Percentiles rank a stretch among this genome's conserved stretches.
Conservation (phyloP, 2,329 filamentous ascomycete genomes). For the Rhinocladiella similis region DNA sequence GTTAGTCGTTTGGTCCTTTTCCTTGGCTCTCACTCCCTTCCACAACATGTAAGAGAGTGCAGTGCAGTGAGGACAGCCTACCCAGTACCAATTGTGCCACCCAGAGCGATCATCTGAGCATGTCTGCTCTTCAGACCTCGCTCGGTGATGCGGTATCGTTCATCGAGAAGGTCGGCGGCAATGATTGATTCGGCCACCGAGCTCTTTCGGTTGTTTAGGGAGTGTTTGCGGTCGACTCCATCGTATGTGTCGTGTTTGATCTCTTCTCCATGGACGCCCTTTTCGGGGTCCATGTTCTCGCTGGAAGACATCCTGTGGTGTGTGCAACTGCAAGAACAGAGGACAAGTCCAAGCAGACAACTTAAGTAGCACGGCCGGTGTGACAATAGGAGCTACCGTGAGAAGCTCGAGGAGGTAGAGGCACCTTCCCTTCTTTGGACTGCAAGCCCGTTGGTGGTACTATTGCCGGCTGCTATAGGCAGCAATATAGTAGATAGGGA, state of each 20-base stretch:
- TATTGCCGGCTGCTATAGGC: background rate
- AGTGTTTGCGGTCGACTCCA: constrained; percentile 10
- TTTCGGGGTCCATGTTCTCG: constrained; percentile 21
- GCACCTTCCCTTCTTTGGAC: too few species aligned
- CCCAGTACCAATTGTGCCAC: constrained; percentile 29
- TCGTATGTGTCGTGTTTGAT: constrained; percentile 6
- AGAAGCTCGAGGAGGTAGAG: too few species aligned
- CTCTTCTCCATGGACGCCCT: constrained; percentile 10
- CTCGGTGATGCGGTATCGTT: constrained; percentile 41
- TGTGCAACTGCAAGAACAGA: background rate
- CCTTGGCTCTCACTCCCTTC: too few species aligned
- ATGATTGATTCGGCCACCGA: constrained; percentile 34
- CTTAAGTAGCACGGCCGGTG: background rate
- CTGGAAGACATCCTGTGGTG: constrained; percentile 9
- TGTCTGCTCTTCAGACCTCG: constrained; percentile 45
- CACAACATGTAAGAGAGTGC: too few species aligned
- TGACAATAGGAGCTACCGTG: too few species aligned
- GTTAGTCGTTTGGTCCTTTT: background rate
- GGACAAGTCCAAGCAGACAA: background rate
- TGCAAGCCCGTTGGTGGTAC: too few species aligned
- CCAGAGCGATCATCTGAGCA: constrained; percentile 39
- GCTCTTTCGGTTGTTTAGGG: constrained; percentile 15
- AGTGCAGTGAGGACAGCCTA: background rate
- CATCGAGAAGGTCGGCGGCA: constrained; percentile 42
- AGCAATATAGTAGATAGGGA: background rate